phyloP scores from a whole-genome alignment of 805 yeast species.

The Deakozyma indianensis region DNA sequence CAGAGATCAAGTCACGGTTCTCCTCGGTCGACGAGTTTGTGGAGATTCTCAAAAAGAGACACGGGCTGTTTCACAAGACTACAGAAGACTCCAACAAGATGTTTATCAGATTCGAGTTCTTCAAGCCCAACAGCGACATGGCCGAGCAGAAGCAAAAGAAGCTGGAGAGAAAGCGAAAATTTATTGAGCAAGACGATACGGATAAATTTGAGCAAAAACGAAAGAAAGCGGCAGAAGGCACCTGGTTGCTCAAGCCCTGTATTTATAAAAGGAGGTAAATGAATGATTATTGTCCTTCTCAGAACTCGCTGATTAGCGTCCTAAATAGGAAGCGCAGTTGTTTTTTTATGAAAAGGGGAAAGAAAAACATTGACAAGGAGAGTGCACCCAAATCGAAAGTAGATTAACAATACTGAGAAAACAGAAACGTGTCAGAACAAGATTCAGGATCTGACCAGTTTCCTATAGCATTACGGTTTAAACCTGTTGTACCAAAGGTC shows the following conservation, averaged over 20 bases:
- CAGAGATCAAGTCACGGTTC: conserved; percentile 91
- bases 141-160: conserved; percentile 40
- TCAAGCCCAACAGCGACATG: conserved; percentile 65
- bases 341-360: no score
- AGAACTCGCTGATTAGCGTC: no score
- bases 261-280: conserved; percentile 72
- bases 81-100: conserved; percentile 82
- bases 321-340: no score
- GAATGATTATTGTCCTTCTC: background rate
- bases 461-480: no score
- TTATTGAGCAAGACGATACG: conserved; percentile 57
- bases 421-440: no score
- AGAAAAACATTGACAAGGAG: no score
- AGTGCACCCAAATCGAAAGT: no score
- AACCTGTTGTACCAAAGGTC: no score
- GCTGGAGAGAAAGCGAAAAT: conserved; percentile 20
- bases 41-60: conserved; percentile 46
- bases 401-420: no score
- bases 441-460: no score
- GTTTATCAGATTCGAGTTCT: conserved; percentile 91
- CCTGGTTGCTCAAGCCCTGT: conserved; percentile 90
- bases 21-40: conserved; percentile 50
- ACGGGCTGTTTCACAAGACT: conserved; percentile 76
- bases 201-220: conserved; percentile 46
- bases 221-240: conserved; percentile 49